phyloP scores from a whole-genome alignment of 2,329 filamentous ascomycete species.

The Trichocomaceae sp. region DNA sequence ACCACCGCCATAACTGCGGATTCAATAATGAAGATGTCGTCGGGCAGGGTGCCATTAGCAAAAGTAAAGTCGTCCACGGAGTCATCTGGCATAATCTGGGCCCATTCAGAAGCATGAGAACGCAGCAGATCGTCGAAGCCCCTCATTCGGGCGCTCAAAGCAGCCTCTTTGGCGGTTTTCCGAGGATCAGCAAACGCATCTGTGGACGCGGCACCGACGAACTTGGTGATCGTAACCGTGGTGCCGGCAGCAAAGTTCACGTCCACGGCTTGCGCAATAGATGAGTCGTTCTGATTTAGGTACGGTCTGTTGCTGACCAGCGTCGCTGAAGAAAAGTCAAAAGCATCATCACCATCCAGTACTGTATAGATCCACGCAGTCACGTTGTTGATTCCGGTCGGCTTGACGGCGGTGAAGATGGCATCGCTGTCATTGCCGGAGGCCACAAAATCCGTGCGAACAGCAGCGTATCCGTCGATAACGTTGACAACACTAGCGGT shows the following conservation, averaged over 20 bases:
- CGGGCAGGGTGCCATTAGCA: slow-evolving; percentile 51
- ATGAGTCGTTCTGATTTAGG: slow-evolving; percentile 54
- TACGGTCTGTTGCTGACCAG: slow-evolving; percentile 43
- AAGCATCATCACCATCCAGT: slow-evolving; percentile 33
- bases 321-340: slow-evolving; percentile 38
- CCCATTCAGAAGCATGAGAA: slow-evolving; percentile 58
- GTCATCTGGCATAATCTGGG: slow-evolving; percentile 51
- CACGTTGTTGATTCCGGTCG: slow-evolving; percentile 55
- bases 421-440: slow-evolving; percentile 51
- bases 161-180: slow-evolving; percentile 50
- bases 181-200: slow-evolving; percentile 60
- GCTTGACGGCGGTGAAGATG: slow-evolving; percentile 61
- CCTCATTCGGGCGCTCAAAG: slow-evolving; percentile 41
- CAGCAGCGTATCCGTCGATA: slow-evolving; percentile 61
- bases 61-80: slow-evolving; percentile 59
- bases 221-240: slow-evolving; percentile 57
- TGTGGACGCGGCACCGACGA: slow-evolving; percentile 60
- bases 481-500: slow-evolving; percentile 59
- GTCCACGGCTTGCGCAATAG: slow-evolving; percentile 56
- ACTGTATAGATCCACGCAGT: slow-evolving; percentile 54
- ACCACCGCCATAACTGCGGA: slow-evolving; percentile 43
- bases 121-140: slow-evolving; percentile 52
- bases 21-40: slow-evolving; percentile 51
- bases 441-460: slow-evolving; percentile 53
- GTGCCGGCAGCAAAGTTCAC: slow-evolving; percentile 49